A percentile compares a stretch with the other conserved stretches of the same genome.
Conservation (phyloP, 345 rosid species). For the Pelargonium nanum region DNA sequence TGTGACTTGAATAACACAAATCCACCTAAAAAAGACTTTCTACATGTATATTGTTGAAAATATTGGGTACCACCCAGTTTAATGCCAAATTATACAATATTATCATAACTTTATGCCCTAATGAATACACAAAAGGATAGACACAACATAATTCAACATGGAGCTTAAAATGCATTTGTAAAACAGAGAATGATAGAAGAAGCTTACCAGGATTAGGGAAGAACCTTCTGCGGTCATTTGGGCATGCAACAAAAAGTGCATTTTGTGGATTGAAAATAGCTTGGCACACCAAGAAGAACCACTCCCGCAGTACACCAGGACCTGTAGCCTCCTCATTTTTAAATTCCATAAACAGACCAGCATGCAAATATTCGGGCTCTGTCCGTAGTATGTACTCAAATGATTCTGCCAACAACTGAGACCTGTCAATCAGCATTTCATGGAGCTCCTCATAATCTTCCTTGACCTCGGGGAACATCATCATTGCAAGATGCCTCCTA, state of each 20-base stretch:
- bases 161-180: too few relatives aligned
- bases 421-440: slow-evolving; percentile 94
- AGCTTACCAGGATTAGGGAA: slow-evolving; percentile 79
- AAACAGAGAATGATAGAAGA: slow-evolving; percentile 1
- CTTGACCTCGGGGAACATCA: slow-evolving; percentile 76
- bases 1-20: too few relatives aligned
- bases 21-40: too few relatives aligned
- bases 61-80: too few relatives aligned
- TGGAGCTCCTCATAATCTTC: slow-evolving; percentile 85
- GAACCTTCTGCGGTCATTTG: slow-evolving; percentile 80
- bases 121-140: too few relatives aligned
- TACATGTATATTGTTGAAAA: too few relatives aligned
- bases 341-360: slow-evolving; percentile 82
- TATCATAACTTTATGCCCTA: too few relatives aligned
- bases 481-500: slow-evolving; percentile 75
- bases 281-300: slow-evolving; percentile 85
- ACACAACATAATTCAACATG: too few relatives aligned
- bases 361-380: slow-evolving; percentile 47
- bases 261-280: slow-evolving; percentile 60
- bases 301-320: slow-evolving; percentile 82
- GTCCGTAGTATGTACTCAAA: slow-evolving; percentile 64
- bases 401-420: slow-evolving; percentile 76
- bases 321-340: slow-evolving; percentile 98
- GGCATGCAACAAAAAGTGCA: slow-evolving; percentile 65
- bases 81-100: too few relatives aligned